Evolutionary conservation across 2,329 filamentous ascomycete genomes (phyloP).

Genomic region (Epicoccum sorghinum): DNA sequence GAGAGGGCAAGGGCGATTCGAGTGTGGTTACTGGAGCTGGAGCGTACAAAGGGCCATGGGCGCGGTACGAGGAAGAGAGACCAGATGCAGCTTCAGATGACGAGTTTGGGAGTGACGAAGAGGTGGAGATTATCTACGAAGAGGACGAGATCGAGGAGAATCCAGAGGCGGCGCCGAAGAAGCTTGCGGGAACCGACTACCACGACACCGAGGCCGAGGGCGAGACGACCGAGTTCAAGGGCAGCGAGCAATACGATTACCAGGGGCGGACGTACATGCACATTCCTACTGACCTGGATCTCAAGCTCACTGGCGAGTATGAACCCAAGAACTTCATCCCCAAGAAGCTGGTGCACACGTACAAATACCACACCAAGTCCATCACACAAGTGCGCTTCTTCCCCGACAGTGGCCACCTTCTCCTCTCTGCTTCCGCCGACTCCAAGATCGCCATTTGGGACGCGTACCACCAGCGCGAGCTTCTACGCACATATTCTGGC

Average conservation of each 20-base stretch:
- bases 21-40: slow-evolving; percentile 83
- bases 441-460: slow-evolving; percentile 93
- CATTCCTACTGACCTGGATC: slow-evolving; percentile 69
- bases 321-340: slow-evolving; percentile 89
- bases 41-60: slow-evolving; percentile 95
- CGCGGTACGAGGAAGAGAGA: slow-evolving; percentile 77
- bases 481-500: slow-evolving; percentile 88
- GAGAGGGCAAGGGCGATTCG: slow-evolving; percentile 85
- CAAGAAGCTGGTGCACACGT: slow-evolving; percentile 91
- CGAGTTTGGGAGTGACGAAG: slow-evolving; percentile 70
- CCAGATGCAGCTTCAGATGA: slow-evolving; percentile 68
- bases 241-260: slow-evolving; percentile 84
- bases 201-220: slow-evolving; percentile 52
- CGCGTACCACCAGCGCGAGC: slow-evolving; percentile 85
- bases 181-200: slow-evolving; percentile 61
- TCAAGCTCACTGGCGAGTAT: slow-evolving; percentile 72
- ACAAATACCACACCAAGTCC: slow-evolving; percentile 82
- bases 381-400: slow-evolving; percentile 92
- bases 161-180: slow-evolving; percentile 66
- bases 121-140: slow-evolving; percentile 74
- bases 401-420: slow-evolving; percentile 81
- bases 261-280: slow-evolving; percentile 98
- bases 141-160: slow-evolving; percentile 71
- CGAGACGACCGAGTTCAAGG: slow-evolving; percentile 89
- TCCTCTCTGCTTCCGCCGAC: slow-evolving; percentile 90